A percentile compares a stretch with the other conserved stretches of the same genome.
These are phyloP conservation scores for Spiromastix sp. DNA, from an alignment of 2,329 filamentous ascomycete genomes.

Conservation along the genomic window DNA sequence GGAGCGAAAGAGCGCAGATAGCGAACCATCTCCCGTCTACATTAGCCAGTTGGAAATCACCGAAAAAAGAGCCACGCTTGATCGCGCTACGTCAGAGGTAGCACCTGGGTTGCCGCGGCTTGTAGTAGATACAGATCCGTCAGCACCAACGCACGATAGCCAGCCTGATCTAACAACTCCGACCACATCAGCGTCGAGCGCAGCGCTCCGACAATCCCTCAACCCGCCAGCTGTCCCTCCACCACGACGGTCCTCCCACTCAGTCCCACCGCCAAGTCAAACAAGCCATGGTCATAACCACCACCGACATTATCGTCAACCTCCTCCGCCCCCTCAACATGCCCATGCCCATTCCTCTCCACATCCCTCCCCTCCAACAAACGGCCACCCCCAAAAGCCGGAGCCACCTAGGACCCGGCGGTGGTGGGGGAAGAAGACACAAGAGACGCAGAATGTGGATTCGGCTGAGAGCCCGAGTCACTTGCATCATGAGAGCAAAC, in stretches of 20 bases:
- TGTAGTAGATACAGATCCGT: not conserved
- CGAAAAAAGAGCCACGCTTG: not conserved
- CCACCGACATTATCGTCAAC: conserved; percentile 10
- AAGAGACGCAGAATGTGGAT: conserved; percentile 1
- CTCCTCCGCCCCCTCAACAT: conserved; percentile 7
- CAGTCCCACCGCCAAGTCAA: conserved; percentile 13
- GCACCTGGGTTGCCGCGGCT: not conserved
- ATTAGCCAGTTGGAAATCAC: too few species aligned
- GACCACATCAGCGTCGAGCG: conserved; percentile 1
- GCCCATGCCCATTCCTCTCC: conserved; percentile 5
- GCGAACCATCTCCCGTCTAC: conserved; percentile 1
- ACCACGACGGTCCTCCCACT: conserved; percentile 27
- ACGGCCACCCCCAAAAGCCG: conserved; percentile 22
- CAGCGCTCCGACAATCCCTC: conserved; percentile 2
- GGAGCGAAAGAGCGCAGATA: conserved; percentile 5
- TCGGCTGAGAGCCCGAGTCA: too few species aligned
- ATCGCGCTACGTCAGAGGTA: conserved; percentile 6
- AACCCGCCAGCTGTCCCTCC: conserved; percentile 32
- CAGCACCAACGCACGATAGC: not conserved
- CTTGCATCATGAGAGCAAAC: too few species aligned
- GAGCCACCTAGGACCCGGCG: conserved; percentile 33
- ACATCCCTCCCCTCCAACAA: conserved; percentile 7
- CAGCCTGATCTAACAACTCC: conserved; percentile 1
- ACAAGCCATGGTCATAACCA: conserved; percentile 9
- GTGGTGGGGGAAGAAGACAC: conserved; percentile 18